Evolutionary conservation across 2,329 filamentous ascomycete genomes (phyloP).

Genomic region (Fusarium tjaetaba): DNA sequence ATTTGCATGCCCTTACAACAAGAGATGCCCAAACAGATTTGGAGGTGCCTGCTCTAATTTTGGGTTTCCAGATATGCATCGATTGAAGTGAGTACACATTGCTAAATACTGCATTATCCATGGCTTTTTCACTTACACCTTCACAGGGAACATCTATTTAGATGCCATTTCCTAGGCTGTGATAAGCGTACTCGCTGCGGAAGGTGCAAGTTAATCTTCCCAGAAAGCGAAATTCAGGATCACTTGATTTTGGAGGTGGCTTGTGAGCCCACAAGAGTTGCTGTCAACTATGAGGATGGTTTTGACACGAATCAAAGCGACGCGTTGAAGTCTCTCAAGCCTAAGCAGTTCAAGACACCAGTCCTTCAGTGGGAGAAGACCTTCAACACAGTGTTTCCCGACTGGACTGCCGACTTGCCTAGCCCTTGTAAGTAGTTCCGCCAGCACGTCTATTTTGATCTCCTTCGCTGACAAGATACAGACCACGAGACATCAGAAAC

Average conservation of each 20-base stretch:
- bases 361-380: not conserved
- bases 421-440: not conserved
- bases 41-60: not conserved
- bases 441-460: no score
- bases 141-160: not conserved
- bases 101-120: no score
- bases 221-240: not conserved
- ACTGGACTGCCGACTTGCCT: not conserved
- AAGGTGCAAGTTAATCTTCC: not conserved
- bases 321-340: not conserved
- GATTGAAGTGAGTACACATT: not conserved
- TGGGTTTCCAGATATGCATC: not conserved
- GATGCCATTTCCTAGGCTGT: not conserved
- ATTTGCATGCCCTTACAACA: not conserved
- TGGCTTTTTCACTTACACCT: not conserved
- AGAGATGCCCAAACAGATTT: not conserved
- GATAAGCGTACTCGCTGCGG: not conserved
- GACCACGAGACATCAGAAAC: not conserved
- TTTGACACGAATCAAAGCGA: not conserved
- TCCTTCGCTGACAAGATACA: not conserved
- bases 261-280: not conserved
- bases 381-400: not conserved
- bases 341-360: not conserved
- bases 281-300: not conserved
- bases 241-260: not conserved